Evolutionary conservation across 495 filamentous ascomycete species (phyloP), one percentile per base, ranked within the genome.

Genomic region (Corynascus novoguineensis): DNA sequence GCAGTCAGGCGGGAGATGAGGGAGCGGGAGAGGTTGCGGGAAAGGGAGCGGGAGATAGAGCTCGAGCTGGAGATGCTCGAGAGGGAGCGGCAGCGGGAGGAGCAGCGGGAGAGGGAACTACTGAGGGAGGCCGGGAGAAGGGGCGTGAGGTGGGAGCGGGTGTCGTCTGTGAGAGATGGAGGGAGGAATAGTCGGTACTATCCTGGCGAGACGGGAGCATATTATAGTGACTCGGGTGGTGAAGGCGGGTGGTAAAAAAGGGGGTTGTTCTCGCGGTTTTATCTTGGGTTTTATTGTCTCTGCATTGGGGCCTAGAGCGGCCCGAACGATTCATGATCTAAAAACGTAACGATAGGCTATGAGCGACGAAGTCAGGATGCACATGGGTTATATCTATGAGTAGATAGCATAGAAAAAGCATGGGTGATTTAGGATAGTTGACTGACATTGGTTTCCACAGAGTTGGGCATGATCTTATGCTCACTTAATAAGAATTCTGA

Each of bases 161-260:
- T 17, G 2, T 44, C 28, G 1, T 6, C 15, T 5, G 31, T n/a
- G 12, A 46, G 52, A 21, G 28, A 54, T 15, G 34, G 15, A 11
- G 32, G 37, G 40, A 19, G 55, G 40, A 49, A 47, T 21, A 35
- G 49, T 21, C 11, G 38, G 14, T 53, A 12, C 10, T 58, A 44
- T 14, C 15, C 34, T 15, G 15, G 48, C 15, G 32, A 17, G 1
- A 22, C 8, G 5, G 21, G 44, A 4, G 53, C 5, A 1, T 40
- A 49, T 50, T 45, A 28, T 9, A 55, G 42, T 14, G 53, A 55
- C 8, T 38, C 53, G 21, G 53, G 48, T 1, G 32, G 22, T n/a
- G 52, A 55, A 9, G 40, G 29, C 17, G 29, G 15, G 53, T 55
- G 41, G 42, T 55, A 32, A 21, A 21, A 8, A 19, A n/a, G n/a